phyloP scores from a whole-genome alignment of 495 filamentous ascomycete species.

The Neurospora tetraspora region DNA sequence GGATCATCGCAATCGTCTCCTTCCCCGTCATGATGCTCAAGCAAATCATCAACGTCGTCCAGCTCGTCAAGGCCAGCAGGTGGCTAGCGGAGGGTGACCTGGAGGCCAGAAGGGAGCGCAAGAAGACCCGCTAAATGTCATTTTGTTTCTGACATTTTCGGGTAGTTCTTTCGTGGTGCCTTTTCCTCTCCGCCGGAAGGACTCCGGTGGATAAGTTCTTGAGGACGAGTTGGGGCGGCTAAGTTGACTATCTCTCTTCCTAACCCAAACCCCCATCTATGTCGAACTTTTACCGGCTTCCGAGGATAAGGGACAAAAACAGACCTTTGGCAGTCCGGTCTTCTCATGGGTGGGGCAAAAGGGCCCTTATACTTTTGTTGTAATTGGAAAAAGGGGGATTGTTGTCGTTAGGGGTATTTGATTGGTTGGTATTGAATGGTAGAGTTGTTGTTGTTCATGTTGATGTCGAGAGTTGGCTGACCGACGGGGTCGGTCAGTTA shows the following conservation, averaged over 20 bases:
- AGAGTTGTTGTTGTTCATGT: neutral
- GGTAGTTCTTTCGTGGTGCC: neutral
- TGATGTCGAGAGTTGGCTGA: neutral
- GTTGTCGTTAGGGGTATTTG: neutral
- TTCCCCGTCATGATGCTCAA: conserved; percentile 82
- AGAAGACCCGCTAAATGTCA: conserved; percentile 14
- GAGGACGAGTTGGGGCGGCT: neutral
- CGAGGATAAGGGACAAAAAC: neutral
- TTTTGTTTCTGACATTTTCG: neutral
- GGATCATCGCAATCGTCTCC: conserved; percentile 75
- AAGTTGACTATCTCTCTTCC: neutral
- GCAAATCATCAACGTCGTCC: conserved; percentile 88
- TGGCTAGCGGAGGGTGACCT: conserved; percentile 88
- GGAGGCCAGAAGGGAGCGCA: conserved; percentile 39
- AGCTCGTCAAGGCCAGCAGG: conserved; percentile 84
- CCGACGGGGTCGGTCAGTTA: neutral
- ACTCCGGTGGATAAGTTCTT: neutral
- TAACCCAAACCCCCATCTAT: neutral
- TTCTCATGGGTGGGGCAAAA: neutral
- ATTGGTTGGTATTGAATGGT: neutral
- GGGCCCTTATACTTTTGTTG: neutral
- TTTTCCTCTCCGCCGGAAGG: neutral
- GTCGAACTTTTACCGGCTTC: neutral
- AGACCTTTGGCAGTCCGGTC: neutral
- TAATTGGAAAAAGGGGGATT: neutral